A percentile compares a stretch with the other conserved stretches of the same genome.
phyloP scores from a whole-genome alignment of 495 filamentous ascomycete species.

The Podospora sp. region DNA sequence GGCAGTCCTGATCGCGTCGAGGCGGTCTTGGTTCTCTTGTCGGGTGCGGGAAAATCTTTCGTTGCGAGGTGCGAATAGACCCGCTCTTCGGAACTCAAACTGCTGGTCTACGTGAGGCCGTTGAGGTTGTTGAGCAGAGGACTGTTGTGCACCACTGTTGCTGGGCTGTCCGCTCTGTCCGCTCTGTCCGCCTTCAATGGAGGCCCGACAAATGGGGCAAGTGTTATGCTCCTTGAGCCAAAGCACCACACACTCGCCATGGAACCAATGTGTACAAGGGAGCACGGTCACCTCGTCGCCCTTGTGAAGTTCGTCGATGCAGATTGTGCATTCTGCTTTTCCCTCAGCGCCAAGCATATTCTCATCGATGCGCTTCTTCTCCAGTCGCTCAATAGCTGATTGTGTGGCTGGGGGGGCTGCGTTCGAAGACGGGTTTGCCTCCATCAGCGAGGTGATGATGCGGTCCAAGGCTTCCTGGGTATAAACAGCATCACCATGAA shows the following conservation, averaged over 20 bases:
- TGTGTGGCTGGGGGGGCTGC: slow-evolving; percentile 82
- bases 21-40: slow-evolving; percentile 29
- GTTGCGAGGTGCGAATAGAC: not conserved
- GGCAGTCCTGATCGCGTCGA: slow-evolving; percentile 29
- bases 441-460: slow-evolving; percentile 85
- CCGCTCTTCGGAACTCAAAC: not conserved
- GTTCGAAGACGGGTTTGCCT: slow-evolving; percentile 70
- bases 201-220: slow-evolving; percentile 82
- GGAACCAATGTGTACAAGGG: slow-evolving; percentile 93
- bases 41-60: slow-evolving; percentile 13
- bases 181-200: slow-evolving; percentile 56
- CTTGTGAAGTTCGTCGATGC: slow-evolving; percentile 81
- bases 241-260: slow-evolving; percentile 70
- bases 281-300: slow-evolving; percentile 76
- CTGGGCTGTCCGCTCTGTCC: slow-evolving; percentile 9
- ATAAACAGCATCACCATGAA: slow-evolving; percentile 84
- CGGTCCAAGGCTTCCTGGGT: slow-evolving; percentile 88
- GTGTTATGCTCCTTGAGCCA: slow-evolving; percentile 90
- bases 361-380: slow-evolving; percentile 65
- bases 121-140: not conserved
- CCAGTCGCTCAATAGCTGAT: slow-evolving; percentile 71
- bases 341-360: slow-evolving; percentile 65
- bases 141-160: not conserved
- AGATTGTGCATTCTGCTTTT: slow-evolving; percentile 84
- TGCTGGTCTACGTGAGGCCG: not conserved